Evolutionary conservation across 1,139 yeast species (phyloP).

Genomic region (Debaryomyces singareniensis): DNA sequence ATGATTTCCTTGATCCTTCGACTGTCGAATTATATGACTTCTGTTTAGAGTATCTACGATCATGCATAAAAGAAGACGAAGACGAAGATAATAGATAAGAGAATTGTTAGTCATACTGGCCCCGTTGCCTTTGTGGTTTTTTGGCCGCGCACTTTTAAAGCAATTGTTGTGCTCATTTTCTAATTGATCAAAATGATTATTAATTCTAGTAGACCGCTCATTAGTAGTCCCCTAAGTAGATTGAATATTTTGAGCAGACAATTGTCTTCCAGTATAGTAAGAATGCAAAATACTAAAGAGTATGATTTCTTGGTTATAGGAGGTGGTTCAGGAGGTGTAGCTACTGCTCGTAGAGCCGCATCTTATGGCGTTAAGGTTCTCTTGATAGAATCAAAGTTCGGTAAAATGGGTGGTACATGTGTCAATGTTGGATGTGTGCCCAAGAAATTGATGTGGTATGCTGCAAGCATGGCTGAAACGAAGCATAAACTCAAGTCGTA

Average conservation of each 20-base stretch:
- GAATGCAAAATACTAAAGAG: constrained; percentile 42
- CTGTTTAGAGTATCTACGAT: constrained; percentile 24
- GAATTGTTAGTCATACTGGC: too few species aligned
- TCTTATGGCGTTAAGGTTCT: constrained; percentile 85
- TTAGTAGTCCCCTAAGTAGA: constrained; percentile 9
- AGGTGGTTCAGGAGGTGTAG: constrained; percentile 99
- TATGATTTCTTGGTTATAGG: constrained; percentile 94
- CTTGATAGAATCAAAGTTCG: constrained; percentile 65
- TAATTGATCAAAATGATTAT: too few species aligned
- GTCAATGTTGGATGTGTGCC: constrained; percentile 99
- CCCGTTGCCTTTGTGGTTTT: too few species aligned
- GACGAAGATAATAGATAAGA: constrained; percentile 5
- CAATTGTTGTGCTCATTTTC: too few species aligned
- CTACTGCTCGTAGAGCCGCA: constrained; percentile 95
- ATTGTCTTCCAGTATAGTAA: constrained; percentile 42
- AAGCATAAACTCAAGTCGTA: constrained; percentile 71
- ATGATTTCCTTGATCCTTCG: constrained; percentile 7
- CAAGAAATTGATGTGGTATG: constrained; percentile 98
- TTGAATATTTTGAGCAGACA: constrained; percentile 19
- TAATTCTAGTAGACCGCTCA: background rate
- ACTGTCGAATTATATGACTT: constrained; percentile 23
- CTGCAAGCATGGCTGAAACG: constrained; percentile 79
- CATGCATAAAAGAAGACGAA: constrained; percentile 17
- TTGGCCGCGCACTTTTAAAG: too few species aligned
- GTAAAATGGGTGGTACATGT: constrained; percentile 90